Percentiles rank a stretch among this genome's conserved stretches.
Evolutionary conservation across 1,139 yeast genomes (phyloP).

Genomic region (Hyphopichia fennica): DNA sequence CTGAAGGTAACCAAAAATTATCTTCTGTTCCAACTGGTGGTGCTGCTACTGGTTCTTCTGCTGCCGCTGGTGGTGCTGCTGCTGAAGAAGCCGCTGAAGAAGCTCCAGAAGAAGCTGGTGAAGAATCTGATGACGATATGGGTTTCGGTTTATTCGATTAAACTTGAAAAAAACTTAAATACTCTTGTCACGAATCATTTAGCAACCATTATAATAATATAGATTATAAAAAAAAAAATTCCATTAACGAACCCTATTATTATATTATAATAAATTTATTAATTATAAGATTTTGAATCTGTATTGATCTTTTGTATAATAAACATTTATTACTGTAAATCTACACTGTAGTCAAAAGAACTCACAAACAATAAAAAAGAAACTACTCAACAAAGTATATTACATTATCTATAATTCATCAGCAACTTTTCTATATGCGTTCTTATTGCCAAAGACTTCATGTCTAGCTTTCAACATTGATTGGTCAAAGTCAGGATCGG

Average conservation of each 20-base stretch:
- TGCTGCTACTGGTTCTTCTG: conserved; percentile 78
- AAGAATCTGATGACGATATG: conserved; percentile 55
- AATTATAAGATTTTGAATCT: neutral
- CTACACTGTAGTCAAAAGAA: too few species aligned
- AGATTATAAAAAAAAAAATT: neutral
- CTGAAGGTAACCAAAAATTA: conserved; percentile 94
- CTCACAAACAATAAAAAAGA: too few species aligned
- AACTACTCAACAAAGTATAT: too few species aligned
- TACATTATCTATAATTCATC: conserved; percentile 47
- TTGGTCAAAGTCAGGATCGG: conserved; percentile 40
- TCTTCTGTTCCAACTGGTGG: conserved; percentile 98
- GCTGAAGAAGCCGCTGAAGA: conserved; percentile 59
- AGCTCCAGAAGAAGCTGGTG: conserved; percentile 65
- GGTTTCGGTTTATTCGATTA: conserved; percentile 57
- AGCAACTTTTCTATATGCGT: conserved; percentile 59
- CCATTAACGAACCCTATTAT: conserved; percentile 1
- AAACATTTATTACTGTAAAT: too few species aligned
- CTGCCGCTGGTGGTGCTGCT: conserved; percentile 66
- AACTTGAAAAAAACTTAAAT: conserved; percentile 10
- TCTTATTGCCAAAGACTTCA: conserved; percentile 74
- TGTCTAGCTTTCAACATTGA: conserved; percentile 63
- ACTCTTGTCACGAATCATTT: conserved; percentile 1
- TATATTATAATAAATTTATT: conserved; percentile 1
- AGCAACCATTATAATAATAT: neutral
- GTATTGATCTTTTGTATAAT: neutral